Conservation (phyloP, 225 moss, liverwort and hornwort species). For the Marchantia paleacea region DNA sequence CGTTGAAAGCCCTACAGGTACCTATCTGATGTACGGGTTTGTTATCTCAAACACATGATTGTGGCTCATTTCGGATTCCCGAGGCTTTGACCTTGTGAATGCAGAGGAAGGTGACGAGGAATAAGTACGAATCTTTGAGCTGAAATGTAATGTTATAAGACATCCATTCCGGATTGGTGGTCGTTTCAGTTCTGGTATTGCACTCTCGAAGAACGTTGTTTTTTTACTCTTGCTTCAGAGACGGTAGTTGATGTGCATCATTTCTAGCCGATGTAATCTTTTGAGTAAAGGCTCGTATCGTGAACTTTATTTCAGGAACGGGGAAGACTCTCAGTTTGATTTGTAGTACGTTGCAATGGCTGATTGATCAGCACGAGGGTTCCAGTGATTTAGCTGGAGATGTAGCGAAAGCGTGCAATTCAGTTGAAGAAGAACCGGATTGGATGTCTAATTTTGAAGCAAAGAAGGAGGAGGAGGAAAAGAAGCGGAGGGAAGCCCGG, state of each 20-base stretch:
- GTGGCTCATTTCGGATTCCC: neutral
- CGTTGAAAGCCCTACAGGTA: constrained; percentile 94
- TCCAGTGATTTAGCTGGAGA: constrained; percentile 2
- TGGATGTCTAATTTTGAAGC: constrained; percentile 84
- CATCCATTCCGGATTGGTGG: neutral
- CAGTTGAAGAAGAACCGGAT: constrained; percentile 63
- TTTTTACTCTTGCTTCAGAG: no score
- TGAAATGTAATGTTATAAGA: neutral
- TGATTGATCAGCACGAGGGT: constrained; percentile 66
- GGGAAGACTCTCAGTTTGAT: constrained; percentile 96
- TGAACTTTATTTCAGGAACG: constrained; percentile 58
- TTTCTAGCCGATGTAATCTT: no score
- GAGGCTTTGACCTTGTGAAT: neutral
- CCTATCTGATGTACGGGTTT: no score
- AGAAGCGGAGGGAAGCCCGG: constrained; percentile 58
- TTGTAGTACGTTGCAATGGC: constrained; percentile 91
- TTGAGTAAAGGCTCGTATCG: neutral
- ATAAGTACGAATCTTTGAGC: neutral
- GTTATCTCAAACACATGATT: neutral
- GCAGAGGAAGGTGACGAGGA: neutral
- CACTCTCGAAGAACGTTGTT: neutral
- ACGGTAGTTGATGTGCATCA: no score
- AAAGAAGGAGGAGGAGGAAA: constrained; percentile 61
- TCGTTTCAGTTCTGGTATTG: neutral
- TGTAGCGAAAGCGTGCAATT: neutral